Evolutionary conservation across 2,329 filamentous ascomycete genomes (phyloP).

Genomic region (Ophiostoma ips): DNA sequence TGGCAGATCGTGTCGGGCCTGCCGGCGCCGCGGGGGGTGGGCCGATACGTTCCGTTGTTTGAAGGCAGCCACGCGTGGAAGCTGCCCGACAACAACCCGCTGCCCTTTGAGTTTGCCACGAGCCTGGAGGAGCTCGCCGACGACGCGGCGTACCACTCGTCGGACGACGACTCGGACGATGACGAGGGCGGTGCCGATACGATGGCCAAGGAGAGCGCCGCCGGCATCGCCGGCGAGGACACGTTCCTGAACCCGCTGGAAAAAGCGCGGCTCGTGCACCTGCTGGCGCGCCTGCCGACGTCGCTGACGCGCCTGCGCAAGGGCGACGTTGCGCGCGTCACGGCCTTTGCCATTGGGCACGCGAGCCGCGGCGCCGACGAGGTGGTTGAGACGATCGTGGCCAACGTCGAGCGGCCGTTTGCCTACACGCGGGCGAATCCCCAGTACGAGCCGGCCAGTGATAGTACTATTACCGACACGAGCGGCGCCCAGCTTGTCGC

Average conservation of each 20-base stretch:
- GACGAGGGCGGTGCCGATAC: conserved; percentile 32
- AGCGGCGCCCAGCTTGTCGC: conserved; percentile 66
- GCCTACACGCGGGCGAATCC: conserved; percentile 59
- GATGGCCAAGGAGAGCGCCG: conserved; percentile 25
- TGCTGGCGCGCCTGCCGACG: conserved; percentile 71
- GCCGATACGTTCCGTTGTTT: conserved; percentile 51
- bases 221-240: conserved; percentile 20
- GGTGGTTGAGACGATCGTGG: conserved; percentile 75
- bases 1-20: conserved; percentile 58
- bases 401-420: conserved; percentile 68
- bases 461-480: conserved; percentile 46
- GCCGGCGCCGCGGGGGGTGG: conserved; percentile 22
- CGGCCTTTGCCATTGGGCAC: conserved; percentile 79
- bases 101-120: conserved; percentile 73
- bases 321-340: conserved; percentile 75
- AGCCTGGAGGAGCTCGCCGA: conserved; percentile 66
- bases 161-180: conserved; percentile 67
- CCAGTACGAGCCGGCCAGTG: conserved; percentile 7
- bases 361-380: conserved; percentile 76
- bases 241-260: conserved; percentile 69
- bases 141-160: conserved; percentile 61
- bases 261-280: conserved; percentile 69
- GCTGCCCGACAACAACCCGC: conserved; percentile 42
- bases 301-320: conserved; percentile 61
- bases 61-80: conserved; percentile 69